Base-by-base conservation (phyloP, 441 rosid species). In the Populus hybrid region DNA sequence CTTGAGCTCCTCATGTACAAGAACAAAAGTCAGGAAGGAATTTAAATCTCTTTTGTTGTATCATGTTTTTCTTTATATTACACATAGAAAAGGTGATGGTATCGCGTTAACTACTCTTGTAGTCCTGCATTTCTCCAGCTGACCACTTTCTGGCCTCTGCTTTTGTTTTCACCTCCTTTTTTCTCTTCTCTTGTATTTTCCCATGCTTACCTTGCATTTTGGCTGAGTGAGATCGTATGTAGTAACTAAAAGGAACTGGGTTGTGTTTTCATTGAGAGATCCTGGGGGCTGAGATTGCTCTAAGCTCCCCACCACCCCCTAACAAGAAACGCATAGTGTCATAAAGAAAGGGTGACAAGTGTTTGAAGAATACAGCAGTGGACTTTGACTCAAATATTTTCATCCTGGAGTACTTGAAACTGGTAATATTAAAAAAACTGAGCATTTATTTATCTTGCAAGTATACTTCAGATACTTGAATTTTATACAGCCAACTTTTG, bases 401-500 rank as follows among this genome's bases (percentile, higher is more conserved):
- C 66, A 77, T 74, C 74, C 71, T 74, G 71, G 81, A 77, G 78
- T 9, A 21, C 23, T 61, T 21, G 65, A 21, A 61, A 61, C 65
- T 61, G 65, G 12, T 61, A 73, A 26, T 64, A 74, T 32, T 38
- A 11, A 30, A 32, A 71, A 53, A 70, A 42, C 24, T 23, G 36
- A 66, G 72, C 28, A 30, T 72, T 79, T 59, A 71, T 67, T 26
- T n/a, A 35, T 66, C 61, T 66, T 53, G 50, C 61, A 24, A 69
- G 71, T 26, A 77, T 16, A 35, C 65, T 77, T 61, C 34, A 57
- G 18, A n/a, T 6, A 57, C 59, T 70, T 70, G 67, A n/a, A 69
- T 73, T 57, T 72, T 66, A 76, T 24, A 78, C 80, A 71, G 71
- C 36, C 71, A 66, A 61, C 8, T 74, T 34, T 82, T 42, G 36